phyloP scores from a whole-genome alignment of 495 filamentous ascomycete genomes.

The Evernia prunastri region DNA sequence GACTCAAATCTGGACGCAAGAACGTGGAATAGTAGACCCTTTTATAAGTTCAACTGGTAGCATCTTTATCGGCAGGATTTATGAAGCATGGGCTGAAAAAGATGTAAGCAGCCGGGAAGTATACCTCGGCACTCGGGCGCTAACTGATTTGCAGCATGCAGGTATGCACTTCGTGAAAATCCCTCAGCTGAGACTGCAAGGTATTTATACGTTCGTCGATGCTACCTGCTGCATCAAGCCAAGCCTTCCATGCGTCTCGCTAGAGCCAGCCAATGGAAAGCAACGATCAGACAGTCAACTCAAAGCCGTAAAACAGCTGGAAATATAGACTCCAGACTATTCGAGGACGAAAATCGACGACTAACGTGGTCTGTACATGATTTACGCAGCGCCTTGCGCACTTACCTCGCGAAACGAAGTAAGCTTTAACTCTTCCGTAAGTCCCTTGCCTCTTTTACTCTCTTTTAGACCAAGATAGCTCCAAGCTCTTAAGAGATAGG shows the following conservation, averaged over 20 bases:
- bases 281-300: neutral
- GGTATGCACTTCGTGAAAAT: neutral
- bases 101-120: neutral
- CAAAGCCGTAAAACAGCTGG: too few relatives aligned
- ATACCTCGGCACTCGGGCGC: neutral
- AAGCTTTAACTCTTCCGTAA: too few relatives aligned
- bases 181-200: neutral
- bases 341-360: too few relatives aligned
- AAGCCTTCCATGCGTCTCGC: conserved; percentile 1
- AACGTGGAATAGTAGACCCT: neutral
- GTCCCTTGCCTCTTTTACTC: too few relatives aligned
- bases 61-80: neutral
- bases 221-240: neutral
- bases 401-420: too few relatives aligned
- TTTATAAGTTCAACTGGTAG: neutral
- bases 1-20: neutral
- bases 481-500: too few relatives aligned
- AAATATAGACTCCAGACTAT: too few relatives aligned
- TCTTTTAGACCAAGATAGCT: too few relatives aligned
- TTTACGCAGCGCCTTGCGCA: too few relatives aligned
- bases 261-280: conserved; percentile 4
- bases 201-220: neutral
- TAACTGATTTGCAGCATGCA: neutral
- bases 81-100: neutral
- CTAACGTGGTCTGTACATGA: too few relatives aligned